Conservation (phyloP, 106 monocot genomes). For the Platanthera guangdongensis region DNA sequence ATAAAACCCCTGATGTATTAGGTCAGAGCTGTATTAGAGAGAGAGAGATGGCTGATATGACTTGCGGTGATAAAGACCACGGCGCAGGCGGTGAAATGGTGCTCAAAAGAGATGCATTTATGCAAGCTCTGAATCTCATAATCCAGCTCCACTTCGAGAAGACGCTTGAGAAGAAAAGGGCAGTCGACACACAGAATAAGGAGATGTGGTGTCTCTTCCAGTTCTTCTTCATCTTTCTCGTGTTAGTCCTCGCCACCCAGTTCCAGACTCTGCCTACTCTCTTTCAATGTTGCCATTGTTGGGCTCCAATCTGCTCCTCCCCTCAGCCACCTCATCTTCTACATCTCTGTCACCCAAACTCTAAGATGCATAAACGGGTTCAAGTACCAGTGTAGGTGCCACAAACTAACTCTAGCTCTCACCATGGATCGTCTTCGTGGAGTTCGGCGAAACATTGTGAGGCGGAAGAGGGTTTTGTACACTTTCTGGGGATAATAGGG, state of each 20-base stretch:
- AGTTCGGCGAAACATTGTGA: too few relatives aligned
- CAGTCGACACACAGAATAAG: slow-evolving; percentile 80
- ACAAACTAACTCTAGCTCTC: slow-evolving; percentile 89
- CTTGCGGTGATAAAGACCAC: slow-evolving; percentile 13
- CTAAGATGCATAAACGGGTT: slow-evolving; percentile 90
- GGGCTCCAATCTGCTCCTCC: slow-evolving; percentile 79
- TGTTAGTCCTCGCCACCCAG: slow-evolving; percentile 40
- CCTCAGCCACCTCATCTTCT: slow-evolving; percentile 67
- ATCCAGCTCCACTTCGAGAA: slow-evolving; percentile 99
- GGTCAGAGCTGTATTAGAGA: background rate
- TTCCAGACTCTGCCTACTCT: slow-evolving; percentile 20
- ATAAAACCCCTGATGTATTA: too few relatives aligned
- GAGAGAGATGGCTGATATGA: slow-evolving; percentile 23
- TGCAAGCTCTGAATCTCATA: slow-evolving; percentile 73
- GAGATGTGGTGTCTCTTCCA: slow-evolving; percentile 74
- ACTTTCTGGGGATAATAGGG: too few relatives aligned
- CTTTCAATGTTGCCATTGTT: slow-evolving; percentile 88
- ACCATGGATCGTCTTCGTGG: slow-evolving; percentile 84
- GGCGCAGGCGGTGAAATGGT: slow-evolving; percentile 10
- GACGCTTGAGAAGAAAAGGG: slow-evolving; percentile 84
- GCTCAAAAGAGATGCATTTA: slow-evolving; percentile 43
- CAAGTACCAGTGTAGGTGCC: slow-evolving; percentile 93
- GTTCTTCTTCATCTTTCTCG: slow-evolving; percentile 84
- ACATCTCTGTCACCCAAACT: slow-evolving; percentile 87
- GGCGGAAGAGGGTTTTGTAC: too few relatives aligned